These are phyloP conservation scores for Fraxinus paxiana DNA, from an alignment of 305 asterid species.

Conservation along the genomic window DNA sequence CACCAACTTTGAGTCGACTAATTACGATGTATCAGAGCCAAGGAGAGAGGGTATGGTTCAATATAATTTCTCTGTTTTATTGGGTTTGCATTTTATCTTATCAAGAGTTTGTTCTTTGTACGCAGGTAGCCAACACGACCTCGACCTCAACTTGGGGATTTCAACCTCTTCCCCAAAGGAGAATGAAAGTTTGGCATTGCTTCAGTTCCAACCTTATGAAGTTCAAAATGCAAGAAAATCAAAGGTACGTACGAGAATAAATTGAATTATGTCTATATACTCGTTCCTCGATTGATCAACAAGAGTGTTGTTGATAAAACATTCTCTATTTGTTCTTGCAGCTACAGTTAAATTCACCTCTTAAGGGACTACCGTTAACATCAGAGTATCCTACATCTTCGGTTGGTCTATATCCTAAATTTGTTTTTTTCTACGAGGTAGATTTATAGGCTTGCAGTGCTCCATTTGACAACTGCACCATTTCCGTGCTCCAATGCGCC, in stretches of 20 bases:
- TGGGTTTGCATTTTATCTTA: background rate
- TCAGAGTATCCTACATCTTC: conserved; percentile 39
- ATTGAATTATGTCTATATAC: background rate
- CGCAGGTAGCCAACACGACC: conserved; percentile 48
- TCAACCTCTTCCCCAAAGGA: conserved; percentile 43
- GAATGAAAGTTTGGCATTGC: conserved; percentile 29
- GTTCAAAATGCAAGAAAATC: conserved; percentile 36
- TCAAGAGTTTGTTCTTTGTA: background rate
- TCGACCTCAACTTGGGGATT: conserved; percentile 73
- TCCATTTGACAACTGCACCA: background rate
- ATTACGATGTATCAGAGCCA: conserved; percentile 32
- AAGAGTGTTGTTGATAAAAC: background rate
- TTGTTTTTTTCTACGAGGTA: conserved; percentile 42
- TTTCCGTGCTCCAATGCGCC: background rate
- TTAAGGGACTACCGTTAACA: conserved; percentile 9
- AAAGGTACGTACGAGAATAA: conserved; percentile 30
- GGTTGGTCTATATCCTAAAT: conserved; percentile 36
- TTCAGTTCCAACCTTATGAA: conserved; percentile 44
- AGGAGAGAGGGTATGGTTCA: conserved; percentile 32
- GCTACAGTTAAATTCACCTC: conserved; percentile 28
- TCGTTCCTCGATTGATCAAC: background rate
- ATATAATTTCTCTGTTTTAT: background rate
- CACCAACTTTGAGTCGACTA: conserved; percentile 60
- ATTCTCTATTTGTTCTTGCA: background rate
- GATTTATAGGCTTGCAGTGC: background rate